Percentiles rank a stretch among this genome's conserved stretches.
Evolutionary conservation across 257 asterid species (phyloP).

Genomic region (Fraxinus pennsylvanica): DNA sequence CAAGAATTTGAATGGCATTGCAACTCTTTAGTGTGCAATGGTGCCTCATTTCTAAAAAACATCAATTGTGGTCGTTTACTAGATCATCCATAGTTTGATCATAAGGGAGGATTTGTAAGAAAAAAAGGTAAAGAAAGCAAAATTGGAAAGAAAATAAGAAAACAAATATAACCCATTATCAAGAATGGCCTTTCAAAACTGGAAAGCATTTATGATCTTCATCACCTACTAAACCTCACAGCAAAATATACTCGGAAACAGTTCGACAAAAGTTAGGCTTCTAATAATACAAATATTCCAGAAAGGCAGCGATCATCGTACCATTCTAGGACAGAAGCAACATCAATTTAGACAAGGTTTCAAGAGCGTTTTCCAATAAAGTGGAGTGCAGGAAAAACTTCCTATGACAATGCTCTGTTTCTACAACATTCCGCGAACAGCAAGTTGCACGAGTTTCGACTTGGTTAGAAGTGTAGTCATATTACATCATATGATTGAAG

Average conservation of each 20-base stretch:
- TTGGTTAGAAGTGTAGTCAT: not conserved
- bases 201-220: too few relatives aligned
- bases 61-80: not conserved
- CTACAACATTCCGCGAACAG: not conserved
- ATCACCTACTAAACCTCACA: too few relatives aligned
- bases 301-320: not conserved
- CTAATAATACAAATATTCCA: not conserved
- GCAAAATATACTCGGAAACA: not conserved
- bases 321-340: not conserved
- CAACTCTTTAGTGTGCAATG: too few relatives aligned
- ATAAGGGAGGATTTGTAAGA: not conserved
- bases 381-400: not conserved
- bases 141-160: not conserved
- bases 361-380: not conserved
- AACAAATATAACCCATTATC: not conserved
- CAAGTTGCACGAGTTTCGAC: not conserved
- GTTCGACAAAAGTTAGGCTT: not conserved
- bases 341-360: not conserved
- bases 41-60: too few relatives aligned
- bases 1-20: too few relatives aligned
- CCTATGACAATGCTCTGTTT: not conserved
- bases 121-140: not conserved
- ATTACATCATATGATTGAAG: not conserved
- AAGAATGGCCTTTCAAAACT: not conserved
- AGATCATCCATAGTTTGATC: not conserved